Evolutionary conservation across 495 filamentous ascomycete species (phyloP), one percentile per base, ranked within the genome.

Genomic region (Hypoxylon perforatum): DNA sequence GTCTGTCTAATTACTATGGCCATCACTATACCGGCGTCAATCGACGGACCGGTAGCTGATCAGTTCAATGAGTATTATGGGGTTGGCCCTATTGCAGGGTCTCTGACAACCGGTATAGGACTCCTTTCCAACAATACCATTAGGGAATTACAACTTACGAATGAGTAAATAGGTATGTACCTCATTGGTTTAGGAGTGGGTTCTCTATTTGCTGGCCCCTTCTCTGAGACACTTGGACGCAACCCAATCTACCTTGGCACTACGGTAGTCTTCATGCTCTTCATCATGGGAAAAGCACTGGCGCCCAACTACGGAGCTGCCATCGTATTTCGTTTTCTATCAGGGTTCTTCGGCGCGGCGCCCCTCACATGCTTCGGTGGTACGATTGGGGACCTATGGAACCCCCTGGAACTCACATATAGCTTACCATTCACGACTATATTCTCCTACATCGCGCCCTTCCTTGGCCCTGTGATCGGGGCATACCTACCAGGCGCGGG

Each of bases 361-460:
- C 92, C 92, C 67, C 71, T 93, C 22, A 87, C 82, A 61, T 89
- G 92, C 17, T 88, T 90, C 11, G 91, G 91, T 25, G 91, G 89
- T 1, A 91, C 88, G 1, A 85, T 92, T 6, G 89, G 88, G 4
- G 90, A 93, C 73, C 81, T 92, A 79, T 92, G 91, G 73, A 73
- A 79, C 36, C 87, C 82, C 23, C 76, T 86, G 45, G 84, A 92
- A 51, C 81, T 92, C n/a, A 81, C 91, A 1, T 92, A 88, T 67
- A 88, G 88, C 11, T 85, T 84, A 25, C 77, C 80, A 15, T 45
- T 45, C 42, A 11, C 15, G 0, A 45, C 42, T 3, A 88, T 88
- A 6, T 90, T 90, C 63, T 74, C 76, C 0, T 76, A 75, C 48
- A 53, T 73, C 4, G 75, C 72, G 9, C 42, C 42, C 11, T 77